Evolutionary conservation across 1,139 yeast genomes (phyloP), one percentile per base, ranked within the genome.

Genomic region (Keqinozyma sinolaborantium): DNA sequence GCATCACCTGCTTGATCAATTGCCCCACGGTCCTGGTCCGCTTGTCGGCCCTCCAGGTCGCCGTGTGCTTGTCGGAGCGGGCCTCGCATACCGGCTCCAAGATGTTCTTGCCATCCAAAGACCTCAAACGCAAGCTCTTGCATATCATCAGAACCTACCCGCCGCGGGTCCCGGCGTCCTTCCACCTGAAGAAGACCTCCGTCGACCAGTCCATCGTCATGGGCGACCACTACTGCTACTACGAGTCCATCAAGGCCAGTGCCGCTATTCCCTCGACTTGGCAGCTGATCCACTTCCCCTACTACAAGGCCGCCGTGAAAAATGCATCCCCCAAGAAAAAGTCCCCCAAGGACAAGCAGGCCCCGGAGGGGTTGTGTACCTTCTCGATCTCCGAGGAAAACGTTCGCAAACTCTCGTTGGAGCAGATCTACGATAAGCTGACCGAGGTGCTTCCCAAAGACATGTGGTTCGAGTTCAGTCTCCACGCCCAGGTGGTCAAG

Each of bases 341-440:
- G 9, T 24, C 12, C 6, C 27, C 14, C 23, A 9, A 9, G 13
- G 24, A 26, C 9, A 34, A 24, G 34, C 35, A 26, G 35, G 38
- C n/a, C 14, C 30, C 45, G 6, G 79, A 73, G 43, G 78, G 77
- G 8, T 43, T 76, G n/a, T 60, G 65, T 21, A 56, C 62, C 9
- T 73, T 79, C 35, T 36, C 48, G 6, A 45, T 79, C 14, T 50
- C 66, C 5, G 73, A 70, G 28, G 82, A 77, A 10, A 61, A 68
- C 10, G 64, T 81, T 12, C 55, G 66, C 16, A 69, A 68, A 33
- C 49, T 73, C n/a, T 56, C 80, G 0, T 56, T 78, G 25, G 81
- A 79, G 38, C 85, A 83, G 45, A 70, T 86, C 10, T 77, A 72
- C 43, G 83, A 80, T 32, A 74, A 68, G 37, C 88, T 85, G 3